Conservation (phyloP, 192 early-diverging fungal species). For the Gonapodya prolifera region DNA sequence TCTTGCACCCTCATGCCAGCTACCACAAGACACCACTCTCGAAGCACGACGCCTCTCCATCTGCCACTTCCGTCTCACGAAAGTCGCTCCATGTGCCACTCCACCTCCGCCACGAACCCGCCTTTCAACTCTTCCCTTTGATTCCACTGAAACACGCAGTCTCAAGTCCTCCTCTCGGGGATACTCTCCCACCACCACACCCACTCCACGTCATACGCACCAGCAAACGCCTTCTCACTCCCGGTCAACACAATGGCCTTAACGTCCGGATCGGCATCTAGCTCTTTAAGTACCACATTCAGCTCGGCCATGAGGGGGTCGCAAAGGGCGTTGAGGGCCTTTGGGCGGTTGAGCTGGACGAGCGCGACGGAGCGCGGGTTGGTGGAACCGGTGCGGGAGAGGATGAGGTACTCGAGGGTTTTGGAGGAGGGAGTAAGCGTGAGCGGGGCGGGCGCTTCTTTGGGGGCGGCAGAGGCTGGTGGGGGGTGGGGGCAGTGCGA, state of each 20-base stretch:
- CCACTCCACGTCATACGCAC: conserved; percentile 25
- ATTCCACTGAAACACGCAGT: too few species aligned
- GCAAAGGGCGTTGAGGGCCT: conserved; percentile 93
- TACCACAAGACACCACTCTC: too few species aligned
- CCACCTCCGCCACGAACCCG: too few species aligned
- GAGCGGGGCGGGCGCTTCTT: neutral
- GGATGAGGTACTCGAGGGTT: neutral
- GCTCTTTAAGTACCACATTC: conserved; percentile 67
- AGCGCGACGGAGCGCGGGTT: conserved; percentile 52
- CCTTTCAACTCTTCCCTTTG: too few species aligned
- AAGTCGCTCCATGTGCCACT: too few species aligned
- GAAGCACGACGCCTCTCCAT: too few species aligned
- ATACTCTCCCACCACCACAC: too few species aligned
- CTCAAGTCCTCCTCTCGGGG: too few species aligned
- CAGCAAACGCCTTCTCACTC: conserved; percentile 91
- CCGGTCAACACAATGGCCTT: conserved; percentile 93
- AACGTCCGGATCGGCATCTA: conserved; percentile 61
- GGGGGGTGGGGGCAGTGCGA: too few species aligned
- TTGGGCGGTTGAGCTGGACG: conserved; percentile 84
- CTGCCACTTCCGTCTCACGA: too few species aligned
- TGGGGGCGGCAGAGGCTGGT: neutral
- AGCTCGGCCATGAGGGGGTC: conserved; percentile 84
- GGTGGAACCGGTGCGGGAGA: neutral
- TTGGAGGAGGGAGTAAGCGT: neutral
- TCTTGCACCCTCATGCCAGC: too few species aligned